Conservation (phyloP, 2,329 filamentous ascomycete species). For the Aspergillus viridinutans region DNA sequence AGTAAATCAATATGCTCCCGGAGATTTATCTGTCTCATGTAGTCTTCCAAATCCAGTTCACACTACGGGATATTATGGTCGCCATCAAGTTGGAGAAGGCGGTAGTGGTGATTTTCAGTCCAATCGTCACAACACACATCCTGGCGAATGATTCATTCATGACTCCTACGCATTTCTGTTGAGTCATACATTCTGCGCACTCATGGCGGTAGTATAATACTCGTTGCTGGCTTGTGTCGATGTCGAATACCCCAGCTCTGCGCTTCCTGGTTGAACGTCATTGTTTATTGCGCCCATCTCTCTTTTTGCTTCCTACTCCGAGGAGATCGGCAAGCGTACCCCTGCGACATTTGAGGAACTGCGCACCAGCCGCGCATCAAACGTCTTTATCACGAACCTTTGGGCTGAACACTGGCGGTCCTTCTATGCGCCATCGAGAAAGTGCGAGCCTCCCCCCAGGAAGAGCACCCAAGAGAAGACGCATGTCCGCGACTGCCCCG, state of each 20-base stretch:
- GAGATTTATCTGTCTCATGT: neutral
- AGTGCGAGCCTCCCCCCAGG: slow-evolving; percentile 13
- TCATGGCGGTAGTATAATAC: neutral
- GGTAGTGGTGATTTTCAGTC: neutral
- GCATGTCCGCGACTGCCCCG: slow-evolving; percentile 20
- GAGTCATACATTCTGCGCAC: neutral
- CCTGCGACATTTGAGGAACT: slow-evolving; percentile 8
- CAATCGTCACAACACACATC: neutral
- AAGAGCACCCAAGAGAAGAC: slow-evolving; percentile 30
- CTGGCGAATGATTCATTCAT: neutral
- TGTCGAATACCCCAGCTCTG: slow-evolving; percentile 16
- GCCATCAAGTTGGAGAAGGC: neutral
- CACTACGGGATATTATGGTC: neutral
- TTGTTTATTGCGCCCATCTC: slow-evolving; percentile 6
- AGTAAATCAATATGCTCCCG: neutral
- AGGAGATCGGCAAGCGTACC: slow-evolving; percentile 5
- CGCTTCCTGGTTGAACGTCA: slow-evolving; percentile 15
- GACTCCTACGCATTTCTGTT: neutral
- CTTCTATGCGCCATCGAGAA: slow-evolving; percentile 26
- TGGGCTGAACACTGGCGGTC: neutral
- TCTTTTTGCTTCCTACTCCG: slow-evolving; percentile 13
- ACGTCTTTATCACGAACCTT: slow-evolving; percentile 2
- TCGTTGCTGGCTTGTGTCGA: slow-evolving; percentile 14
- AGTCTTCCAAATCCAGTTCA: neutral
- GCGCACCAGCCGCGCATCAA: slow-evolving; percentile 6